A percentile compares a stretch with the other conserved stretches of the same genome.
phyloP scores from a whole-genome alignment of 1,284 basidiomycete species.

The Caloboletus firmus region DNA sequence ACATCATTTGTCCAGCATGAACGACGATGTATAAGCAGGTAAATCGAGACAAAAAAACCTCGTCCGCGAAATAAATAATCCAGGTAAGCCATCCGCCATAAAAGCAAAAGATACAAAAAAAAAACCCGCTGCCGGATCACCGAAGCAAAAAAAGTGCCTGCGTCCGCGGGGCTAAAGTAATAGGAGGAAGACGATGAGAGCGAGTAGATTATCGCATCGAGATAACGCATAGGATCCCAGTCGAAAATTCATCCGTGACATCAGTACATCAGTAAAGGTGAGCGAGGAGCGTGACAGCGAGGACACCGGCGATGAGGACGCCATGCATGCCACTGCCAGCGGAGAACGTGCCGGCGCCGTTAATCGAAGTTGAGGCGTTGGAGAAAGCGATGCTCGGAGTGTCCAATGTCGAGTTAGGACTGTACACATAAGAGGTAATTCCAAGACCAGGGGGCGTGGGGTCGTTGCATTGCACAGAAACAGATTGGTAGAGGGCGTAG shows the following conservation, averaged over 20 bases:
- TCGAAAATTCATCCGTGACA: background rate
- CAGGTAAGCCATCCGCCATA: background rate
- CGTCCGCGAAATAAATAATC: background rate
- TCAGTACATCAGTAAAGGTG: constrained; percentile 26
- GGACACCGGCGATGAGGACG: constrained; percentile 14
- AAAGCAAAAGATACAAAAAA: constrained; percentile 2
- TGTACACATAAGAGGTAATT: constrained; percentile 63
- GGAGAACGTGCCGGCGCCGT: constrained; percentile 32
- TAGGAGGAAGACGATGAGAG: background rate
- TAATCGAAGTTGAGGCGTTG: constrained; percentile 52
- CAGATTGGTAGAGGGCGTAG: constrained; percentile 56
- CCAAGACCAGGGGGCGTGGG: constrained; percentile 41
- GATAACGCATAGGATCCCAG: background rate
- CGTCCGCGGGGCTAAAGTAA: background rate
- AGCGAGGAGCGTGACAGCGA: constrained; percentile 26
- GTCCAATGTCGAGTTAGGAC: constrained; percentile 49
- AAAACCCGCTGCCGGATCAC: background rate
- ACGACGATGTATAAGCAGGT: background rate
- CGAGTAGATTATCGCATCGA: background rate
- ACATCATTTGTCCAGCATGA: background rate
- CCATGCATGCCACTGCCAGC: constrained; percentile 13
- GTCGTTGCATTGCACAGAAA: constrained; percentile 62
- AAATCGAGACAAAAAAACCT: background rate
- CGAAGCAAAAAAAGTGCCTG: background rate
- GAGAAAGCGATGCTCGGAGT: constrained; percentile 54